Base-by-base conservation (phyloP, 1,284 basidiomycete genomes). In the Ustilago loliicola region DNA sequence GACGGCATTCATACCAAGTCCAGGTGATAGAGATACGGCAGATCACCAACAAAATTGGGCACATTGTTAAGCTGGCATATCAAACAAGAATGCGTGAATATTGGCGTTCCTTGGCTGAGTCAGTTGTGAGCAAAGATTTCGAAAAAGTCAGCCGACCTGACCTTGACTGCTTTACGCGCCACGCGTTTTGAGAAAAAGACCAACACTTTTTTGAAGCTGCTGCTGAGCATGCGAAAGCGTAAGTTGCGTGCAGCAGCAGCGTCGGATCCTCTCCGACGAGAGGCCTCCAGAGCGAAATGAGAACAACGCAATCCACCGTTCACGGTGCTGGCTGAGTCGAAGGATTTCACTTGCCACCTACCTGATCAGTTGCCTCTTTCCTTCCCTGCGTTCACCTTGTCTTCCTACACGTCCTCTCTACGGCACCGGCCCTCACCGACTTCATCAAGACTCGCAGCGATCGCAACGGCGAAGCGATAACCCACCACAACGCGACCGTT, bases 161-260 rank as follows among this genome's bases (percentile, higher is more conserved):
- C n/a, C 21, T 13, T 3, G 32, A 42, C 34, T 32, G 11, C 38
- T 68, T 51, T 68, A 68, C 66, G 66, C 63, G 63, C 57, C 54
- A 62, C 66, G 66, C 66, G 66, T 62, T 23, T n/a, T 10, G 15
- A 54, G 17, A 15, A 38, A 40, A 36, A 67, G 66, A 68, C 60
- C 60, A 68, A 68, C 66, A 68, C 66, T 62, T 62, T 55, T 34
- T 34, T 36, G 29, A 50, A 60, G 23, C 55, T 48, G 52, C 38
- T 4, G 61, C 51, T 48, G 34, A 45, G 42, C n/a, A 45, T 45
- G 48, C 48, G 48, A 50, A 27, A 15, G 48, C 48, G 27, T 21
- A n/a, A 50, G 48, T 5, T 4, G 25, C 27, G 8, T 45, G 48
- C 25, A 50, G 23, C 13, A 27, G 23, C 54, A 54, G 60, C 61